A percentile compares a stretch with the other conserved stretches of the same genome.
These are phyloP conservation scores for Helotiales sp. DNA, from an alignment of 2,329 filamentous ascomycete genomes.

Conservation along the genomic window DNA sequence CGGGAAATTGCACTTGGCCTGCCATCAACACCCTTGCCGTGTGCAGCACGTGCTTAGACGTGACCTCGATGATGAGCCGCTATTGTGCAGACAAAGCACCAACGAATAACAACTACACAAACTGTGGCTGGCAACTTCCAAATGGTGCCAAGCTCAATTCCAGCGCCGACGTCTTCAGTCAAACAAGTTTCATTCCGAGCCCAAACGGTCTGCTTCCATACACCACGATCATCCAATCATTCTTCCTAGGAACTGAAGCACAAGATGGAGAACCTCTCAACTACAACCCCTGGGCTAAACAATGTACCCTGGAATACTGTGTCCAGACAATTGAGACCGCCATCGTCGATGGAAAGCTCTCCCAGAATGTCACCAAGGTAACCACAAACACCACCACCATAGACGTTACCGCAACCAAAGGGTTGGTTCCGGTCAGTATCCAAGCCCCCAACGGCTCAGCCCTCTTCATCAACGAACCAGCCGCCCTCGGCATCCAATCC, in stretches of 20 bases:
- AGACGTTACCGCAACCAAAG: not conserved
- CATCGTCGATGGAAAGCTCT: not conserved
- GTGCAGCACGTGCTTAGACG: constrained; percentile 4
- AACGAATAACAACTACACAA: not conserved
- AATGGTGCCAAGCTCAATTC: constrained; percentile 1
- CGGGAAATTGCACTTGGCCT: constrained; percentile 8
- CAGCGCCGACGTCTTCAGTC: constrained; percentile 4
- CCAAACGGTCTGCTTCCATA: not conserved
- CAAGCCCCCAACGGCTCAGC: not conserved
- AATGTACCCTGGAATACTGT: constrained; percentile 9
- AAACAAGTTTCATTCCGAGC: constrained; percentile 3
- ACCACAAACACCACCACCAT: not conserved
- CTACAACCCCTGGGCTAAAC: constrained; percentile 3
- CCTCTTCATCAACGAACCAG: constrained; percentile 8
- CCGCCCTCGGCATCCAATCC: constrained; percentile 3
- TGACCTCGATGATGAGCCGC: constrained; percentile 2
- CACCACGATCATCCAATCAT: constrained; percentile 2
- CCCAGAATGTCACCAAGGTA: not conserved
- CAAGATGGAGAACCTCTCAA: not conserved
- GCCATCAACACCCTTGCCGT: constrained; percentile 3
- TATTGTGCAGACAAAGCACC: not conserved
- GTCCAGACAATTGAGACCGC: constrained; percentile 1
- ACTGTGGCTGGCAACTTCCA: constrained; percentile 3
- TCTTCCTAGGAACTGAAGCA: constrained; percentile 6
- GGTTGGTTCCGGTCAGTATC: not conserved